A percentile compares a stretch with the other conserved stretches of the same genome.
These are phyloP conservation scores for Salvia splendens DNA, from an alignment of 257 asterid genomes.

Conservation along the genomic window DNA sequence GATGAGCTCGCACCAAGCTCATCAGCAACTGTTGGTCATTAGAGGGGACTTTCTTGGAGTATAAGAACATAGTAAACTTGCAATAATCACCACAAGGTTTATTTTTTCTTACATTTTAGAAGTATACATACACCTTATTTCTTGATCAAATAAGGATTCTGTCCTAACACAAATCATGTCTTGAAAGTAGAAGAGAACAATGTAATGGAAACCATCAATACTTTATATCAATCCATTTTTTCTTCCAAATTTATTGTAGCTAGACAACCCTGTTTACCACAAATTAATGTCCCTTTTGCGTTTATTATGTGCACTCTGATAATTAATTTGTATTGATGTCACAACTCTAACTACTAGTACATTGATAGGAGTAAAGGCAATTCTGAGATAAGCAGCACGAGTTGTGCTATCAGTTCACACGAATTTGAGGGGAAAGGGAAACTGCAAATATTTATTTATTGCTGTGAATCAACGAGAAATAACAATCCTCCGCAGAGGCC, in stretches of 20 bases:
- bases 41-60: slow-evolving; percentile 24
- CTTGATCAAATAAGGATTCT: not conserved
- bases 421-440: no score
- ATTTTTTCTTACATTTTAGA: not conserved
- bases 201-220: not conserved
- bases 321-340: slow-evolving; percentile 8
- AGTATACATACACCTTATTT: not conserved
- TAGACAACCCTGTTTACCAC: not conserved
- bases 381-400: no score
- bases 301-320: slow-evolving; percentile 4
- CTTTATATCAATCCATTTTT: not conserved
- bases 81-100: slow-evolving; percentile 22
- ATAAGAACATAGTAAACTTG: slow-evolving; percentile 7
- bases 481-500: no score
- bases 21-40: slow-evolving; percentile 27
- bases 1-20: slow-evolving; percentile 36
- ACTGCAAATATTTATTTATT: no score
- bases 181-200: not conserved
- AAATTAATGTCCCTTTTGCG: not conserved
- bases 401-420: no score
- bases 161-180: not conserved
- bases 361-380: no score
- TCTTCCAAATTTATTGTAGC: no score
- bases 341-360: not conserved
- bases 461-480: no score